Conservation (phyloP, 306 rosid genomes). For the Coriaria nepalensis region DNA sequence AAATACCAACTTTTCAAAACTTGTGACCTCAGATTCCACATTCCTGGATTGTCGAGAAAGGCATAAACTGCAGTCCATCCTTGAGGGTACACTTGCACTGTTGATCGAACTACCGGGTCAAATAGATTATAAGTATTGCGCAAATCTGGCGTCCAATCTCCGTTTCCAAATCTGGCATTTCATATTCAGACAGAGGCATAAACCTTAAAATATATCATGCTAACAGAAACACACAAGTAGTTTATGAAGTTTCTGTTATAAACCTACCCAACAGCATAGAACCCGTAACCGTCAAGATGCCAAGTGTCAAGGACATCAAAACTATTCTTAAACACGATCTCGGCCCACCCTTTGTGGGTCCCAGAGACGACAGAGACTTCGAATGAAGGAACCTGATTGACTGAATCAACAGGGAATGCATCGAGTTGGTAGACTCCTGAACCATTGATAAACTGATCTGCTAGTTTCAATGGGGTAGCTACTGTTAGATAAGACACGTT, state of each 20-base stretch:
- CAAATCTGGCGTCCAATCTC: conserved; percentile 26
- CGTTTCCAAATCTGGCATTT: conserved; percentile 21
- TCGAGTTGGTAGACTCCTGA: conserved; percentile 50
- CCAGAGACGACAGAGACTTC: conserved; percentile 59
- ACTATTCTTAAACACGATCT: conserved; percentile 46
- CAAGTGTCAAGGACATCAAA: conserved; percentile 43
- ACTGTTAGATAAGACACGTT: conserved; percentile 55
- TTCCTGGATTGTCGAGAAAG: conserved; percentile 76
- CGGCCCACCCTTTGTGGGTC: conserved; percentile 53
- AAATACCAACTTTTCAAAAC: conserved; percentile 47
- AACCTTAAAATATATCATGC: no score
- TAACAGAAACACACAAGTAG: no score
- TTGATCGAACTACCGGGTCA: conserved; percentile 33
- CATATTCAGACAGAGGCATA: not conserved
- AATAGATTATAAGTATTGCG: conserved; percentile 22
- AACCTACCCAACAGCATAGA: conserved; percentile 56
- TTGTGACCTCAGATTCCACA: conserved; percentile 84
- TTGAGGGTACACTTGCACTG: conserved; percentile 30
- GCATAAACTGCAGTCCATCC: conserved; percentile 78
- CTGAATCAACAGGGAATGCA: conserved; percentile 31
- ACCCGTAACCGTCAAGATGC: conserved; percentile 77
- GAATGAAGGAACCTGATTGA: conserved; percentile 21
- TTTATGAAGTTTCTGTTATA: not conserved
- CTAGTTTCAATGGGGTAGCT: conserved; percentile 62
- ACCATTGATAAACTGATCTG: conserved; percentile 48